These are phyloP conservation scores for Salvia splendens DNA, from an alignment of 257 asterid genomes.

Conservation along the genomic window DNA sequence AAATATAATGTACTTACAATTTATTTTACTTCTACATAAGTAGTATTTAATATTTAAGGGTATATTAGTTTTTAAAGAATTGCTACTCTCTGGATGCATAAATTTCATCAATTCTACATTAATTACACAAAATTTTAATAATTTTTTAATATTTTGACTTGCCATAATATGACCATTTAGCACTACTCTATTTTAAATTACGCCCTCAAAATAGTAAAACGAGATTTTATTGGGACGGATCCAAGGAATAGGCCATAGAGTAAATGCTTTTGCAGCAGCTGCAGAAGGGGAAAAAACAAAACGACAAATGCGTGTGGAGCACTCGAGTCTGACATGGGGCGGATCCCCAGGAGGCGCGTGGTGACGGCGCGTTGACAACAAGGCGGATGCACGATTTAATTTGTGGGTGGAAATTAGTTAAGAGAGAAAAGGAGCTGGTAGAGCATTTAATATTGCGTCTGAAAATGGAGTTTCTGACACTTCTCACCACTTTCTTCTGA, in stretches of 20 bases:
- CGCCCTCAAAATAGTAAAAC: too few species aligned
- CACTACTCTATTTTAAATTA: too few species aligned
- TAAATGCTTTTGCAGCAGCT: slow-evolving; percentile 13
- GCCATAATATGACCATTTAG: too few species aligned
- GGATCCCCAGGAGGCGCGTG: slow-evolving; percentile 37
- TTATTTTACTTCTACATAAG: too few species aligned
- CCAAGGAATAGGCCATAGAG: neutral
- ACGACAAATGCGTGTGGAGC: slow-evolving; percentile 9
- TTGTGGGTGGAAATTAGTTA: neutral
- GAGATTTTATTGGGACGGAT: too few species aligned
- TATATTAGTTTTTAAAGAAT: too few species aligned
- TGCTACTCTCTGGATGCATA: too few species aligned
- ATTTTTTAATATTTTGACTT: too few species aligned
- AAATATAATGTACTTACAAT: too few species aligned
- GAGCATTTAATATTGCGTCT: slow-evolving; percentile 25
- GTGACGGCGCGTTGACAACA: slow-evolving; percentile 39
- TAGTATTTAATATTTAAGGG: too few species aligned
- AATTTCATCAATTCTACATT: too few species aligned
- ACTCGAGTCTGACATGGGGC: neutral
- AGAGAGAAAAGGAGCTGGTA: slow-evolving; percentile 10
- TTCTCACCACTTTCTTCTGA: neutral
- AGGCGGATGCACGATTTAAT: slow-evolving; percentile 4
- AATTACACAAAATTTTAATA: too few species aligned
- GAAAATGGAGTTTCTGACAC: slow-evolving; percentile 25
- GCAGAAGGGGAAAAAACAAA: neutral